Evolutionary conservation across 106 monocot genomes (phyloP).

Genomic region (Acanthochlamys bracteata): DNA sequence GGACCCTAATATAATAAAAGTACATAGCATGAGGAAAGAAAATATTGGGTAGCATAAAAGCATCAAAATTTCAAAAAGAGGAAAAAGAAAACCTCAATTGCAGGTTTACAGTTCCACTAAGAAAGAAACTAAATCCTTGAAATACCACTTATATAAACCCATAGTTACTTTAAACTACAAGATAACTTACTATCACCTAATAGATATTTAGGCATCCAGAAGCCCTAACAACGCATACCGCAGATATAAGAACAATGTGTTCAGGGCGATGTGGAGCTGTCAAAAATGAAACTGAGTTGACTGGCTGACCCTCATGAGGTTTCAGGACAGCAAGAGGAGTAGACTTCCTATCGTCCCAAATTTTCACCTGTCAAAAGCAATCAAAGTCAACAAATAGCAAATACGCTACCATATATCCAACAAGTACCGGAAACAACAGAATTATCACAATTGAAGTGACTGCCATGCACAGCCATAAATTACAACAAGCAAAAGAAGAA

Average conservation of each 20-base stretch:
- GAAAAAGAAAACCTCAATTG: no score
- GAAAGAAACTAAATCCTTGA: no score
- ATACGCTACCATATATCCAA: no score
- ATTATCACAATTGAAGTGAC: no score
- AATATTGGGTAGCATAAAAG: background rate
- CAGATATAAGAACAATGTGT: constrained; percentile 88
- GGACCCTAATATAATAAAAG: constrained; percentile 62
- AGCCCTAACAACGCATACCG: constrained; percentile 39
- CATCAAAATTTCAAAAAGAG: no score
- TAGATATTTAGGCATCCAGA: background rate
- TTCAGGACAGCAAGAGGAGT: constrained; percentile 45
- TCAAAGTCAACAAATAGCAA: background rate
- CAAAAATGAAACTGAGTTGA: constrained; percentile 81
- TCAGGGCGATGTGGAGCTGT: constrained; percentile 75
- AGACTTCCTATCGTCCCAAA: constrained; percentile 86
- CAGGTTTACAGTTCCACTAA: no score
- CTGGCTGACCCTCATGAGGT: constrained; percentile 89
- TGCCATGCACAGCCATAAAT: no score
- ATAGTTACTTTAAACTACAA: no score
- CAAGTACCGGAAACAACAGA: no score
- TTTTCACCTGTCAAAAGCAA: constrained; percentile 63
- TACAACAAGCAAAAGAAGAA: no score
- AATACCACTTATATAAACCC: no score
- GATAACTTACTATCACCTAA: no score
- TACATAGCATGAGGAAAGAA: background rate